phyloP scores from a whole-genome alignment of 345 rosid species.

The Murraya koenigii region DNA sequence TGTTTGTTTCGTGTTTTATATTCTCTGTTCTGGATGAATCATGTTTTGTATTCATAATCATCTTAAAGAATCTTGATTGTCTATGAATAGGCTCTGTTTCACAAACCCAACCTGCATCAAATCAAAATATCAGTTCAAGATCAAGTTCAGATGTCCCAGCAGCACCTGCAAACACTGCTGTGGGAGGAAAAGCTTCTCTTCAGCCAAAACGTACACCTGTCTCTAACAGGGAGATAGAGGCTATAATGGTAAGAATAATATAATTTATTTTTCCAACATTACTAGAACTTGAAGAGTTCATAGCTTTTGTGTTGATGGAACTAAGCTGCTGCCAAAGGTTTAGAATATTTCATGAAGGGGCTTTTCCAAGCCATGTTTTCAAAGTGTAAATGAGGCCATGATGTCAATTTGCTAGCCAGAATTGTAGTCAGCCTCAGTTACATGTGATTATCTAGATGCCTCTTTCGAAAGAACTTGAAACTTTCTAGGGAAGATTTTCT shows the following conservation, averaged over 20 bases:
- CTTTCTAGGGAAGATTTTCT: neutral
- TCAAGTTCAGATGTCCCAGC: conserved; percentile 62
- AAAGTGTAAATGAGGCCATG: neutral
- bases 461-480: neutral
- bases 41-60: neutral
- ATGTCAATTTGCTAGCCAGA: neutral
- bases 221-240: conserved; percentile 65
- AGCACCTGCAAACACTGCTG: conserved; percentile 47
- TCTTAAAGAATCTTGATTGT: neutral
- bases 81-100: conserved; percentile 16
- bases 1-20: neutral
- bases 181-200: conserved; percentile 78
- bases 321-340: neutral
- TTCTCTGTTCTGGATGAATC: neutral
- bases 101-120: conserved; percentile 24
- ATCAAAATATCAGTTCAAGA: conserved; percentile 21
- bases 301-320: neutral
- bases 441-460: neutral
- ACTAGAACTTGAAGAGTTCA: neutral
- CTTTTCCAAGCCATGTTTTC: neutral
- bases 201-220: conserved; percentile 84
- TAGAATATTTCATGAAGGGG: neutral
- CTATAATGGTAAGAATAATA: conserved; percentile 46
- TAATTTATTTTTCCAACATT: neutral
- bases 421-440: neutral